These are phyloP conservation scores for Clathrospora elynae DNA, from an alignment of 2,329 filamentous ascomycete species.

Conservation along the genomic window DNA sequence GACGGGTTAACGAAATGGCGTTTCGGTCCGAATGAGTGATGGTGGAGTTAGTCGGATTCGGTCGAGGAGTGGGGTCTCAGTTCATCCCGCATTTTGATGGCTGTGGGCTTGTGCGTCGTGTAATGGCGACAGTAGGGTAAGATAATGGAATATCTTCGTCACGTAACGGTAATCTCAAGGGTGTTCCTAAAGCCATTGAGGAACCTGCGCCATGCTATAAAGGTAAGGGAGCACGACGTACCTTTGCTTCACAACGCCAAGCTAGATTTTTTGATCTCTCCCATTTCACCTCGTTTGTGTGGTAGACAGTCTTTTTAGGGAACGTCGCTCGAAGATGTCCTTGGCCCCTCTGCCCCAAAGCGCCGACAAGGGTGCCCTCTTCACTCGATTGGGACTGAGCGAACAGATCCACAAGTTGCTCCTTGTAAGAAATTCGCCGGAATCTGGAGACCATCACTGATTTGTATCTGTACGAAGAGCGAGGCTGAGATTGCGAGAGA, in stretches of 20 bases:
- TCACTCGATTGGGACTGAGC: slow-evolving; percentile 50
- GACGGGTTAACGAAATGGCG: slow-evolving; percentile 27
- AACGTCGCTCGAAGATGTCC: slow-evolving; percentile 21
- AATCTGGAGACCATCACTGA: slow-evolving; percentile 8
- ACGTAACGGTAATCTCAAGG: slow-evolving; percentile 27
- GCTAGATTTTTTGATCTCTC: not conserved
- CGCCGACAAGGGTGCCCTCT: slow-evolving; percentile 53
- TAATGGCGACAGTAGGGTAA: slow-evolving; percentile 22
- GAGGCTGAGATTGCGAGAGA: slow-evolving; percentile 52
- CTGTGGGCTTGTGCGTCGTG: slow-evolving; percentile 26
- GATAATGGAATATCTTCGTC: slow-evolving; percentile 26
- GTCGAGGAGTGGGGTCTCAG: slow-evolving; percentile 20
- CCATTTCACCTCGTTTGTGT: slow-evolving; percentile 1
- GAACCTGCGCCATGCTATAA: slow-evolving; percentile 27
- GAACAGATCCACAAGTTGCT: slow-evolving; percentile 52
- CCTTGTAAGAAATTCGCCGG: slow-evolving; percentile 45
- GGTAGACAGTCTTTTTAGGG: slow-evolving; percentile 2
- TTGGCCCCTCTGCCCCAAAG: slow-evolving; percentile 48
- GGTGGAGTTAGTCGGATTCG: slow-evolving; percentile 17
- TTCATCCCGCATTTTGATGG: slow-evolving; percentile 20
- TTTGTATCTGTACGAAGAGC: slow-evolving; percentile 36
- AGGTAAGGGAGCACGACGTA: slow-evolving; percentile 4
- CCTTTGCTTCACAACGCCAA: not conserved
- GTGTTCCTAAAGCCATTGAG: slow-evolving; percentile 13
- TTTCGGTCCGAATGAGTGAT: slow-evolving; percentile 26